Base-by-base conservation (phyloP, 2,329 filamentous ascomycete genomes). In the Hypocrella siamensis region DNA sequence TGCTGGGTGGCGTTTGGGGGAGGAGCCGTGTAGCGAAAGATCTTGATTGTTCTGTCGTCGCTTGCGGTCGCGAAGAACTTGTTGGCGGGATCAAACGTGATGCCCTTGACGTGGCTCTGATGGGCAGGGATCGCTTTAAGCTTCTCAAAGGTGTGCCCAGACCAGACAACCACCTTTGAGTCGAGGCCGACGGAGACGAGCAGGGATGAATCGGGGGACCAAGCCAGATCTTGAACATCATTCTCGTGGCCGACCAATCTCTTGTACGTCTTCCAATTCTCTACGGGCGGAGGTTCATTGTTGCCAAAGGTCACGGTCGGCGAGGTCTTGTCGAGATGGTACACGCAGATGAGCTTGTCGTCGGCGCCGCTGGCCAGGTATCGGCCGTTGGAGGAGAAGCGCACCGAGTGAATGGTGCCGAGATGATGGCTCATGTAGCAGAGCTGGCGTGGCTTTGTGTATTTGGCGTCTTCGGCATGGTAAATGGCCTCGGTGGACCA, bases 21-120 rank as follows among this genome's bases (percentile, higher is more conserved):
- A 0, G 90, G 86, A 2, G 88, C 80, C 3, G 82, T 93, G 53
- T 94, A 98, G 36, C 86, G 76, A 56, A 93, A 96, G 45, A 98
- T 83, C 53, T 93, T 93, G 56, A 98, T 93, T 3, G 85, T 88
- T 37, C 90, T 76, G 54, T 98, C 90, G 53, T 98, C 90, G 57
- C 85, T 93, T 3, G 92, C 86, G 0, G 92, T 98, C 12, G 92
- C 90, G 56, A 98, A 98, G 63, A 93, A 98, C 52, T 96, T 98
- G 61, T 96, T 96, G 26, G 90, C 90, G 1, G 90, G 90, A 50
- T 98, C 90, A 49, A 98, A 98, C 0, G 88, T 93, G 46, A 98
- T 92, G 39, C 92, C 90, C 54, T 98, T 98, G 60, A 98, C 90
- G 52, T 96, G 92, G 52, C 85, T 94, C 53, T 93, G 84, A 55